phyloP scores from a whole-genome alignment of 2,329 filamentous ascomycete genomes.

The Fusarium circinatum region DNA sequence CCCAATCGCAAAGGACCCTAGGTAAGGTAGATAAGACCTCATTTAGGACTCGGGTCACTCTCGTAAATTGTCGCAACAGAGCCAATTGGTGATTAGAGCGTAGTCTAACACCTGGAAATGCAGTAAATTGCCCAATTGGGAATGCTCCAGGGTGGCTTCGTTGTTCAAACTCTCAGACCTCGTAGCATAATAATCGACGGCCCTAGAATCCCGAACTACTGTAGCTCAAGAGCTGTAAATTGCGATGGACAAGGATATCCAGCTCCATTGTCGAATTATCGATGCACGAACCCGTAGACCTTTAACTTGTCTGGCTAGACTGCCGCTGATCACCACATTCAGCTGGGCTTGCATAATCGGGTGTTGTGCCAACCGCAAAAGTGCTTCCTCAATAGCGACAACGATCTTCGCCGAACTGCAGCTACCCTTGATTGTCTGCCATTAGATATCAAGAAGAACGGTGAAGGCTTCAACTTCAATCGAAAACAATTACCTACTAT shows the following conservation, averaged over 20 bases:
- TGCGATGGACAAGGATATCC: not conserved
- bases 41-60: not conserved
- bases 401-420: not conserved
- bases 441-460: conserved; percentile 1
- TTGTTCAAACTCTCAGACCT: not conserved
- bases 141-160: conserved; percentile 1
- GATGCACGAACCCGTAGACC: conserved; percentile 5
- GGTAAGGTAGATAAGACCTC: not conserved
- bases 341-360: conserved; percentile 23
- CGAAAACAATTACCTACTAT: not conserved
- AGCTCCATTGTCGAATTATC: conserved; percentile 1
- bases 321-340: conserved; percentile 20
- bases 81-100: not conserved
- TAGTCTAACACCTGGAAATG: not conserved
- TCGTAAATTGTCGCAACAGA: not conserved
- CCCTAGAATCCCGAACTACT: not conserved
- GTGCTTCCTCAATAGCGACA: not conserved
- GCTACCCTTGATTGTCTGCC: not conserved
- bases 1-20: not conserved
- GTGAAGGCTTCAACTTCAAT: conserved; percentile 1
- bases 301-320: conserved; percentile 2
- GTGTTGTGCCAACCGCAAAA: conserved; percentile 6
- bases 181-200: not conserved
- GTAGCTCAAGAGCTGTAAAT: not conserved
- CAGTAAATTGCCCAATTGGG: not conserved